These are phyloP conservation scores for Sesbania bispinosa DNA, from an alignment of 306 rosid genomes.

Conservation along the genomic window DNA sequence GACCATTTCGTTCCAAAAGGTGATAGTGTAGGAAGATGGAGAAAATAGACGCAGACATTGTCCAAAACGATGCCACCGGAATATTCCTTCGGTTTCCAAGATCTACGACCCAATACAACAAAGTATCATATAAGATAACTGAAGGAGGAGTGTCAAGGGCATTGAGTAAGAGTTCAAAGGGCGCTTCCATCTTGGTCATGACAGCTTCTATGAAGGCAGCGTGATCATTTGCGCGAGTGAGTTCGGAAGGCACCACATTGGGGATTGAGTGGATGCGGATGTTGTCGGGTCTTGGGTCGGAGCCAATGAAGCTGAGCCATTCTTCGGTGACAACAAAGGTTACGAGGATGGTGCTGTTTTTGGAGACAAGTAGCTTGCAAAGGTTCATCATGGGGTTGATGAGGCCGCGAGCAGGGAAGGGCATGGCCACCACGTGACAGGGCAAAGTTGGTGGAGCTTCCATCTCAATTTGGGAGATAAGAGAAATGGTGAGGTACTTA, in stretches of 20 bases:
- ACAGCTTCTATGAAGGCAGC: conserved; percentile 22
- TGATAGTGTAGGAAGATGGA: conserved; percentile 7
- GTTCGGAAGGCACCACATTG: conserved; percentile 41
- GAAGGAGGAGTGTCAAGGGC: conserved; percentile 19
- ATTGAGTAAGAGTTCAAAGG: conserved; percentile 31
- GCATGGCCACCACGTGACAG: conserved; percentile 43
- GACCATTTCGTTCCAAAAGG: conserved; percentile 21
- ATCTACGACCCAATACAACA: conserved; percentile 20
- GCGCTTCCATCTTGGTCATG: conserved; percentile 31
- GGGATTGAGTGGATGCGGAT: conserved; percentile 21
- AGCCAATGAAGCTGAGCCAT: conserved; percentile 38
- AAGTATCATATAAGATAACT: conserved; percentile 7
- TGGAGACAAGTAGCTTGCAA: conserved; percentile 23
- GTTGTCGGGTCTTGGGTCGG: conserved; percentile 25
- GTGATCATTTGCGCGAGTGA: conserved; percentile 17
- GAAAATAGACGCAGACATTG: conserved; percentile 32
- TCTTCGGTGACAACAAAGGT: conserved; percentile 48
- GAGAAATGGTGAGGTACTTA: background rate
- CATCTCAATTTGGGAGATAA: conserved; percentile 1
- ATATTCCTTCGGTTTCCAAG: conserved; percentile 38
- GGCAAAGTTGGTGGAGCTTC: background rate
- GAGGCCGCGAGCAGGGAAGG: conserved; percentile 46
- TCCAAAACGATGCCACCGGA: conserved; percentile 42
- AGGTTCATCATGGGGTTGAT: conserved; percentile 49
- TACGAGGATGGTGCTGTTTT: conserved; percentile 9